A percentile compares a stretch with the other conserved stretches of the same genome.
These are phyloP conservation scores for Penicillium arizonense DNA, from an alignment of 495 filamentous ascomycete genomes.

Conservation along the genomic window DNA sequence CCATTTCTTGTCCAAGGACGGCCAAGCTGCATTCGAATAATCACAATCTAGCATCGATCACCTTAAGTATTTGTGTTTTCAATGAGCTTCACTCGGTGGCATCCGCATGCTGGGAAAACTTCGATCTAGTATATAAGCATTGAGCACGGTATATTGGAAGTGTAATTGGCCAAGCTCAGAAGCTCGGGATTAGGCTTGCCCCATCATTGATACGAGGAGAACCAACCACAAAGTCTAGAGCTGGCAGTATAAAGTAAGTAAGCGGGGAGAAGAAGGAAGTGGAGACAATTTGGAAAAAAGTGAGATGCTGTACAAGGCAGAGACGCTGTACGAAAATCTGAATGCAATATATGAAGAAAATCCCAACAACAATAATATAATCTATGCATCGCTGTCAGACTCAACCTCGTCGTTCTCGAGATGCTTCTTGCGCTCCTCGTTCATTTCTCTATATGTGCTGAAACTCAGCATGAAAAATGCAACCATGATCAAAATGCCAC, in stretches of 20 bases:
- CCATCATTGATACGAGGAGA: too few relatives aligned
- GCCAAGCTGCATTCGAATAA: too few relatives aligned
- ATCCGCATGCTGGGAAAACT: too few relatives aligned
- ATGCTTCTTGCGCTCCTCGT: conserved; percentile 70
- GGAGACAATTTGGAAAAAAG: background rate
- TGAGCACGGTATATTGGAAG: too few relatives aligned
- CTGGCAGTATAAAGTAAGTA: background rate
- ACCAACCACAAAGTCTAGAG: background rate
- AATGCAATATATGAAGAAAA: background rate
- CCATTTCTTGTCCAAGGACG: too few relatives aligned
- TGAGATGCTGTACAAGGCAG: background rate
- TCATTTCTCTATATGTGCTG: conserved; percentile 90
- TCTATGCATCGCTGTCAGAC: conserved; percentile 45
- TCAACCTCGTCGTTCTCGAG: conserved; percentile 39
- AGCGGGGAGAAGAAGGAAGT: background rate
- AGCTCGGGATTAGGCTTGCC: too few relatives aligned
- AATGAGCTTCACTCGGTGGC: too few relatives aligned
- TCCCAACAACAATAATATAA: background rate
- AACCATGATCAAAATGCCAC: conserved; percentile 80
- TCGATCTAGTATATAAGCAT: too few relatives aligned
- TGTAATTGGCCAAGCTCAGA: too few relatives aligned
- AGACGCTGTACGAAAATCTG: background rate
- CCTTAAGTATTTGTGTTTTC: too few relatives aligned
- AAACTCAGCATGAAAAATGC: conserved; percentile 85
- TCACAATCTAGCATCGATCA: too few relatives aligned